A percentile compares a stretch with the other conserved stretches of the same genome.
These are phyloP conservation scores for Didymella sp. DNA, from an alignment of 2,329 filamentous ascomycete species.

Conservation along the genomic window DNA sequence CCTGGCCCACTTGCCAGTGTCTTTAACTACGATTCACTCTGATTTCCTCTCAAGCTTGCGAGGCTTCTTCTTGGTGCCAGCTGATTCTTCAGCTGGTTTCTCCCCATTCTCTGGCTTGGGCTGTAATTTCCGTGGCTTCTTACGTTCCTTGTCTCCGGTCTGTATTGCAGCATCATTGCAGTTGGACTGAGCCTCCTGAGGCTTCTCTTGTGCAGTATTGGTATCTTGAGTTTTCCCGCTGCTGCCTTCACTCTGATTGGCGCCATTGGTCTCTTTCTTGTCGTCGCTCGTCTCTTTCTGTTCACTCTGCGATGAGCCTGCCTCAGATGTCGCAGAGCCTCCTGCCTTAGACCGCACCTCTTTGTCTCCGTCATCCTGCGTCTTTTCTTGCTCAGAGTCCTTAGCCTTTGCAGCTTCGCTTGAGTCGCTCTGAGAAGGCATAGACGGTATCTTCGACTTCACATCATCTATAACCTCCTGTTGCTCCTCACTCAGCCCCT, in stretches of 20 bases:
- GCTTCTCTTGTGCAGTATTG: not conserved
- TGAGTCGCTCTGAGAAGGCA: not conserved
- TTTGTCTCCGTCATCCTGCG: not conserved
- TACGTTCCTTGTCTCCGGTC: slow-evolving; percentile 15
- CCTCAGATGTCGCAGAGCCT: not conserved
- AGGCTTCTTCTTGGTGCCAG: slow-evolving; percentile 15
- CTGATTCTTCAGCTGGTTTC: not conserved
- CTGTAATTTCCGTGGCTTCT: slow-evolving; percentile 30
- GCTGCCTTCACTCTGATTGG: not conserved
- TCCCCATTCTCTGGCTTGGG: slow-evolving; percentile 1
- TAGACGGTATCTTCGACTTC: slow-evolving; percentile 23
- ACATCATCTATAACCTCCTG: slow-evolving; percentile 18
- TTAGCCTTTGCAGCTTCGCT: not conserved
- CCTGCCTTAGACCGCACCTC: not conserved
- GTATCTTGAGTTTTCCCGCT: not conserved
- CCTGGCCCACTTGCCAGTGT: not conserved
- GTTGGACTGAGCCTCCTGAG: not conserved
- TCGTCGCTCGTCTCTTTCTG: not conserved
- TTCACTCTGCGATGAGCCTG: not conserved
- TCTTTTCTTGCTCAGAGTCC: not conserved
- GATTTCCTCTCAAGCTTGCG: slow-evolving; percentile 25
- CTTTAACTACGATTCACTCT: not conserved
- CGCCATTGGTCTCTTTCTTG: not conserved
- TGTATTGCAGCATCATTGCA: slow-evolving; percentile 6
- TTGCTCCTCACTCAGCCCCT: slow-evolving; percentile 15